Evolutionary conservation across 1,284 basidiomycete species (phyloP), one percentile per base, ranked within the genome.

Genomic region (Pseudozyma sp.): DNA sequence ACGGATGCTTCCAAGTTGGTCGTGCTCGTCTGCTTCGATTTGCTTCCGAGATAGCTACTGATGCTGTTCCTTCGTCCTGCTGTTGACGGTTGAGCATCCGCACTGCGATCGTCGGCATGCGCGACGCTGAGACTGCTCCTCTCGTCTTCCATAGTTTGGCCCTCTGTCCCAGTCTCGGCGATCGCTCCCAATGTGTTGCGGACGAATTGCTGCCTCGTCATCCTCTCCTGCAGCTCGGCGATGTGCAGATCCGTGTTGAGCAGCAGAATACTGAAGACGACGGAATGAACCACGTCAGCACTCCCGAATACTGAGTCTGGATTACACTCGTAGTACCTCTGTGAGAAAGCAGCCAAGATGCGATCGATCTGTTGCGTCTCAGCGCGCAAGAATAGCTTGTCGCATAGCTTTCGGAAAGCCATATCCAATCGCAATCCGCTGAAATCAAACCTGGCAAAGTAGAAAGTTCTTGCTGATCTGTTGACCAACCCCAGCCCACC

Each of bases 301-400:
- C 90, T 92, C 33, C 93, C 92, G 84, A 92, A 95, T 7, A 93
- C 81, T 29, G 89, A 89, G 3, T 86, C 87, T 0, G 92, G 91
- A 83, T 99, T 98, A 84, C 93, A 94, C 53, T 94, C 91, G 89
- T 90, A 94, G 85, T 92, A 99, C 8, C 94, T 89, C 47, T 90
- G 87, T 69, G 92, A 92, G 80, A 99, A 98, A 68, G 91, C 91
- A 74, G 92, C 92, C 17, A 99, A 88, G 76, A 99, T 97, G 44
- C 96, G 90, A 85, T 99, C 97, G 40, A 99, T 91, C 85, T 98
- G 95, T 83, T 99, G 97, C 0, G 96, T 97, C 86, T 99, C 96
- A 2, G 91, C 96, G 83, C 94, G 94, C 63, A 99, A 88, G 84
- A 90, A 97, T 4, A 99, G 88, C 84, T 96, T 97, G 24, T 90